Evolutionary conservation across 2,329 filamentous ascomycete genomes (phyloP).

Genomic region (Monilinia vaccinii-corymbosi): DNA sequence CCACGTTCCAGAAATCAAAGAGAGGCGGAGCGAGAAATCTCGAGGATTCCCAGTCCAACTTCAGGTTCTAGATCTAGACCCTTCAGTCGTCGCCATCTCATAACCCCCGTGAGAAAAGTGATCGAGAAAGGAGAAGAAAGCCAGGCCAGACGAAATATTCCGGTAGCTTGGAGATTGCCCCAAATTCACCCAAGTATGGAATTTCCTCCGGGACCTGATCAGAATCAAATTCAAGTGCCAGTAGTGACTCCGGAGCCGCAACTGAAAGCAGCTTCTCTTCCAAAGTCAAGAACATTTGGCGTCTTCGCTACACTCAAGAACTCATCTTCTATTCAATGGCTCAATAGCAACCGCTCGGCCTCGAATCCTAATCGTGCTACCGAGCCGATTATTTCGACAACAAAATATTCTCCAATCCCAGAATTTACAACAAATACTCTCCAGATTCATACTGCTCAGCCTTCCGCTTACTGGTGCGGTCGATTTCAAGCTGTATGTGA

Average conservation of each 20-base stretch:
- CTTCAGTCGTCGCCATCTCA: slow-evolving; percentile 12
- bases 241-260: slow-evolving; percentile 14
- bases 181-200: slow-evolving; percentile 11
- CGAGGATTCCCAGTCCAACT: slow-evolving; percentile 11
- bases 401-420: slow-evolving; percentile 2
- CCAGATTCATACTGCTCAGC: slow-evolving; percentile 35
- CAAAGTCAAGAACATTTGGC: slow-evolving; percentile 38
- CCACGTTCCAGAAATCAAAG: neutral
- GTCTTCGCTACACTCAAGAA: slow-evolving; percentile 38
- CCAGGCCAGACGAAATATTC: neutral
- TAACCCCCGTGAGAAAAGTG: slow-evolving; percentile 11
- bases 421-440: slow-evolving; percentile 18
- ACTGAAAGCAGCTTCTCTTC: slow-evolving; percentile 14
- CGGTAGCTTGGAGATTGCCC: slow-evolving; percentile 2
- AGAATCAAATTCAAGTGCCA: slow-evolving; percentile 1
- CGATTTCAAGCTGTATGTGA: slow-evolving; percentile 50
- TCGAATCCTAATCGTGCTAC: slow-evolving; percentile 3
- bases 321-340: slow-evolving; percentile 32
- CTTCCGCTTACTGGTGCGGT: slow-evolving; percentile 51
- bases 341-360: slow-evolving; percentile 9
- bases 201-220: slow-evolving; percentile 7
- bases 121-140: slow-evolving; percentile 17
- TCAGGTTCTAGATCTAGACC: neutral
- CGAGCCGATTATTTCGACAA: slow-evolving; percentile 11
- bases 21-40: neutral